These are phyloP conservation scores for Trichoderma gracile DNA, from an alignment of 2,329 filamentous ascomycete species.

Conservation along the genomic window DNA sequence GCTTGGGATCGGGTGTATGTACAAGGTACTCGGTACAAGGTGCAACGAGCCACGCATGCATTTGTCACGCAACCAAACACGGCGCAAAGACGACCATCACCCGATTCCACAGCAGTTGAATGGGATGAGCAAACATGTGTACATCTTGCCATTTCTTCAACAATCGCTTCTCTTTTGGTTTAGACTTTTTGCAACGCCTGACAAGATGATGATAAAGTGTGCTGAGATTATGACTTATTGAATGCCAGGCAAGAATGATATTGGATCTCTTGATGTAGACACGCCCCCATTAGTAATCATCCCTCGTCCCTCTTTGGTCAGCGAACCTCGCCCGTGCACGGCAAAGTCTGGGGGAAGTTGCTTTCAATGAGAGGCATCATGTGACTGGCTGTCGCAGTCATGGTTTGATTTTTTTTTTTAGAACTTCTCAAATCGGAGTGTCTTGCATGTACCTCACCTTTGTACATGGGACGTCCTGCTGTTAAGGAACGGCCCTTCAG, in stretches of 20 bases:
- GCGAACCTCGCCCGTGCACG: slow-evolving; percentile 3
- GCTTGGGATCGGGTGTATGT: slow-evolving; percentile 5
- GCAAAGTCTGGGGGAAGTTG: slow-evolving; percentile 11
- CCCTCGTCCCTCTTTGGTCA: neutral
- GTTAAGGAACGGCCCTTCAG: no score
- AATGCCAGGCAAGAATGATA: neutral
- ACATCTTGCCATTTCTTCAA: slow-evolving; percentile 12
- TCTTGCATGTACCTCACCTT: neutral
- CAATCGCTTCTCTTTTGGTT: neutral
- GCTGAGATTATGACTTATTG: neutral
- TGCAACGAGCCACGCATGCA: slow-evolving; percentile 5
- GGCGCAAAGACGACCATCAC: neutral
- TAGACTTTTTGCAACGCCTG: neutral
- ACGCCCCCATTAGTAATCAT: slow-evolving; percentile 17
- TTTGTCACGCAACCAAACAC: slow-evolving; percentile 6
- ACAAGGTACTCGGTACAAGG: neutral
- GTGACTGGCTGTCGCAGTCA: neutral
- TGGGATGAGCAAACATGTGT: slow-evolving; percentile 17
- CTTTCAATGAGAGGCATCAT: slow-evolving; percentile 8
- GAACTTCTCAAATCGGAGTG: neutral
- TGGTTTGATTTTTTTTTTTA: slow-evolving; percentile 6
- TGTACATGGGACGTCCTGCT: neutral
- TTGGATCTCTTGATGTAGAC: neutral
- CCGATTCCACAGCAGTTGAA: slow-evolving; percentile 16
- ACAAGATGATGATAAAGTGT: slow-evolving; percentile 6